phyloP scores from a whole-genome alignment of 2,329 filamentous ascomycete genomes.

The Penicillium sp. region DNA sequence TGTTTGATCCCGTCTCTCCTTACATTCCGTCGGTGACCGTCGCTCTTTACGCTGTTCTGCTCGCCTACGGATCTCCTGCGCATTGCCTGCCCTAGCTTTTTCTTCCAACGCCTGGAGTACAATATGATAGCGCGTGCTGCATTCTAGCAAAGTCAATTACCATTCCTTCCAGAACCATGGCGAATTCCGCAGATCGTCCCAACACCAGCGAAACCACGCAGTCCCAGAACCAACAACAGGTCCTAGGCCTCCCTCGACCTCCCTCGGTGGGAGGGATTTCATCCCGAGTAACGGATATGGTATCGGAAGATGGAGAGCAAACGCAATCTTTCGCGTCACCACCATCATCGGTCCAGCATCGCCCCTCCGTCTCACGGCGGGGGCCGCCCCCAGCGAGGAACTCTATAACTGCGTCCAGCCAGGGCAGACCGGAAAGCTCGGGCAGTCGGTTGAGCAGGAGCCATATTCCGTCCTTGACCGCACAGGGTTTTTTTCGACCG shows the following conservation, averaged over 20 bases:
- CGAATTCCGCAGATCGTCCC: slow-evolving; percentile 23
- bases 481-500: slow-evolving; percentile 87
- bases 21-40: slow-evolving; percentile 5
- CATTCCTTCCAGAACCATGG: slow-evolving; percentile 18
- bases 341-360: slow-evolving; percentile 52
- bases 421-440: slow-evolving; percentile 52
- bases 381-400: slow-evolving; percentile 42
- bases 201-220: slow-evolving; percentile 41
- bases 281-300: slow-evolving; percentile 64
- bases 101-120: slow-evolving; percentile 1
- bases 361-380: slow-evolving; percentile 55
- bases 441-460: slow-evolving; percentile 69
- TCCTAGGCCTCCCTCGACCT: slow-evolving; percentile 51
- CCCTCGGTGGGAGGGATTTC: slow-evolving; percentile 53
- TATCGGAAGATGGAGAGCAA: slow-evolving; percentile 50
- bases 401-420: slow-evolving; percentile 42
- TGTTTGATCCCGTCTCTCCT: slow-evolving; percentile 9
- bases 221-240: slow-evolving; percentile 37
- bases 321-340: slow-evolving; percentile 41
- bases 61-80: neutral
- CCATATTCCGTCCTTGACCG: slow-evolving; percentile 83
- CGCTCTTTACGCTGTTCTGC: slow-evolving; percentile 10
- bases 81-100: slow-evolving; percentile 5
- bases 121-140: slow-evolving; percentile 23
- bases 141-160: slow-evolving; percentile 11